These are phyloP conservation scores for Leishmania amazonensis DNA, from an alignment of 208 protist species.

Conservation along the genomic window DNA sequence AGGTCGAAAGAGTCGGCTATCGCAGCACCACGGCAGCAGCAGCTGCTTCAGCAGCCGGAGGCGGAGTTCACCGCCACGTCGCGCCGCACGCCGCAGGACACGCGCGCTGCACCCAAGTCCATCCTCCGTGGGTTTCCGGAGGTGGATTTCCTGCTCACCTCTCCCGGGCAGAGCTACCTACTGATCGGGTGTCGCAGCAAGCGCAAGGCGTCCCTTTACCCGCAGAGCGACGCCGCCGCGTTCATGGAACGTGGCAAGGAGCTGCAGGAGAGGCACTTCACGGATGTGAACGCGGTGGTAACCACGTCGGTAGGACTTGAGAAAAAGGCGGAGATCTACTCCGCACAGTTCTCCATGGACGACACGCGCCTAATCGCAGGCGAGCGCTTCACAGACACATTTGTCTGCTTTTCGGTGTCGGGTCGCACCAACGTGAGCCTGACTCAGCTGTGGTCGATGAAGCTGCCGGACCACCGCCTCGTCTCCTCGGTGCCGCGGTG, in stretches of 20 bases:
- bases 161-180: conserved; percentile 62
- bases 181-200: conserved; percentile 76
- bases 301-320: conserved; percentile 39
- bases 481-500: conserved; percentile 68
- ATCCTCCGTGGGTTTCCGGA: conserved; percentile 57
- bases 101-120: conserved; percentile 35
- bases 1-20: background rate
- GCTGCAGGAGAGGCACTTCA: conserved; percentile 56
- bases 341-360: conserved; percentile 53
- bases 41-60: conserved; percentile 2
- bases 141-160: conserved; percentile 65
- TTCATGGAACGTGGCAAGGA: conserved; percentile 65
- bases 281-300: conserved; percentile 42
- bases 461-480: conserved; percentile 66
- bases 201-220: conserved; percentile 53
- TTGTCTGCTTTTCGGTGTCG: conserved; percentile 55
- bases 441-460: conserved; percentile 41
- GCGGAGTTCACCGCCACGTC: conserved; percentile 26
- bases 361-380: conserved; percentile 56
- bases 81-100: conserved; percentile 23
- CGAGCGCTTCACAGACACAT: conserved; percentile 71
- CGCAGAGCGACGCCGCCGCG: conserved; percentile 39
- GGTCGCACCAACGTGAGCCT: conserved; percentile 41
- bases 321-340: conserved; percentile 57
- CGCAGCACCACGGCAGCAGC: background rate